Base-by-base conservation (phyloP, 2,329 filamentous ascomycete genomes). In the Setomelanomma holmii region DNA sequence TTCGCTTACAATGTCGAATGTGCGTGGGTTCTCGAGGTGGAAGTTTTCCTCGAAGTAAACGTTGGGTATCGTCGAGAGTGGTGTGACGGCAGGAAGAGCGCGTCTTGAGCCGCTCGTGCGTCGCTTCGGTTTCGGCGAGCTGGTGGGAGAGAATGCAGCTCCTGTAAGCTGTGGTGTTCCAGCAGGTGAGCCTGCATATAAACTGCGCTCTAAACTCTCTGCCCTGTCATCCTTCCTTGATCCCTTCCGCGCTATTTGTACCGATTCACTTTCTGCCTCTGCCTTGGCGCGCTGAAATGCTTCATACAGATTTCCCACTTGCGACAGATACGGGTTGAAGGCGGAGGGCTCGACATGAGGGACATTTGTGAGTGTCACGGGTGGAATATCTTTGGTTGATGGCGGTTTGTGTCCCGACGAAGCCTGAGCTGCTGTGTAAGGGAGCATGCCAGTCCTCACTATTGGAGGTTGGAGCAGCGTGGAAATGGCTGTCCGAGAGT, bases 41-140 rank as follows among this genome's bases (percentile, higher is more conserved):
- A 99, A 99, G 64, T 92, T 88, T 27, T 96, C 90, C 47, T 98
- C 95, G 64, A 97, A 97, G 71, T 98, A 99, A 10, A 99, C 90
- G 42, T 80, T 84, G 0, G 95, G 95, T 38, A 99, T 96, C 0
- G 93, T 98, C 4, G 92, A 95, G 22, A 99, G 74, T 0, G 93
- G 95, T 1, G 95, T 91, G 1, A 90, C 86, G 0, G 89, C 89
- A 54, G 93, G 89, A 0, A 82, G 76, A 35, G 82, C 82, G 60
- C 87, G 86, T 65, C 85, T 85, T 50, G 77, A 79, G 33, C 77
- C 81, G 63, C 79, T 85, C 22, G 77, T 80, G 48, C 81, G 79
- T 47, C 73, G 62, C 61, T 83, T 79, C n/a, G 74, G 62, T 45
- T 78, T 78, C 45, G 82, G 79, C 19, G 77, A 65, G 50, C 79